phyloP scores from a whole-genome alignment of 2,329 filamentous ascomycete species.

The Exophiala sp. region DNA sequence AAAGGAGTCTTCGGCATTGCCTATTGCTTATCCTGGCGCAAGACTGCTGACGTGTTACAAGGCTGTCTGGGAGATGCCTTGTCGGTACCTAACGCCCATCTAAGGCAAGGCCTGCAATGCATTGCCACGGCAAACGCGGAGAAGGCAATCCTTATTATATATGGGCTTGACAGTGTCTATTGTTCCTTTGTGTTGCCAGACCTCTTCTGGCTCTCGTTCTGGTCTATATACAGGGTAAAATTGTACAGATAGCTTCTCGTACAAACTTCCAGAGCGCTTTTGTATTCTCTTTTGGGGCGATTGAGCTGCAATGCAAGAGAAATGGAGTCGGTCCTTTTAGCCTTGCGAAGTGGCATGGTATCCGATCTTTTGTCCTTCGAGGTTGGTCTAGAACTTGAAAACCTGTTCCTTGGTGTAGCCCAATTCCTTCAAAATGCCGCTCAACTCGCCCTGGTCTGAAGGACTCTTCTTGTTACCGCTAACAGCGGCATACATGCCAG shows the following conservation, averaged over 20 bases:
- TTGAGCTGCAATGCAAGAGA: not conserved
- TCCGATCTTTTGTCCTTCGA: not conserved
- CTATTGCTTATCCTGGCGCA: no score
- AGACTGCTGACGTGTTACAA: no score
- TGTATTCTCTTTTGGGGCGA: not conserved
- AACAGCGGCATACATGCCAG: slow-evolving; percentile 86
- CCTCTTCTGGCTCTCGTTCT: not conserved
- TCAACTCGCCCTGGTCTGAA: slow-evolving; percentile 87
- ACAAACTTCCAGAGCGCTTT: not conserved
- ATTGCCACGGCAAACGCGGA: no score
- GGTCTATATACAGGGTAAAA: not conserved
- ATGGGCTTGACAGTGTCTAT: no score
- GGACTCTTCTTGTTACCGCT: slow-evolving; percentile 85
- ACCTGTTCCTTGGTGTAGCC: slow-evolving; percentile 85
- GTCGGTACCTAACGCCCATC: no score
- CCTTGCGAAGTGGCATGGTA: no score
- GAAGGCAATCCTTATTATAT: no score
- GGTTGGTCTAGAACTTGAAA: slow-evolving; percentile 70
- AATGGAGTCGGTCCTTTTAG: no score
- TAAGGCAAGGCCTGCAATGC: no score
- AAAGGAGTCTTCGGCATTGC: no score
- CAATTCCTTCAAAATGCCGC: slow-evolving; percentile 73
- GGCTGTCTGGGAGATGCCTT: no score
- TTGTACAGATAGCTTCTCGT: not conserved
- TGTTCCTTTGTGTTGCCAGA: not conserved